A percentile compares a stretch with the other conserved stretches of the same genome.
Conservation (phyloP, 306 rosid genomes). For the Corylus avellana region DNA sequence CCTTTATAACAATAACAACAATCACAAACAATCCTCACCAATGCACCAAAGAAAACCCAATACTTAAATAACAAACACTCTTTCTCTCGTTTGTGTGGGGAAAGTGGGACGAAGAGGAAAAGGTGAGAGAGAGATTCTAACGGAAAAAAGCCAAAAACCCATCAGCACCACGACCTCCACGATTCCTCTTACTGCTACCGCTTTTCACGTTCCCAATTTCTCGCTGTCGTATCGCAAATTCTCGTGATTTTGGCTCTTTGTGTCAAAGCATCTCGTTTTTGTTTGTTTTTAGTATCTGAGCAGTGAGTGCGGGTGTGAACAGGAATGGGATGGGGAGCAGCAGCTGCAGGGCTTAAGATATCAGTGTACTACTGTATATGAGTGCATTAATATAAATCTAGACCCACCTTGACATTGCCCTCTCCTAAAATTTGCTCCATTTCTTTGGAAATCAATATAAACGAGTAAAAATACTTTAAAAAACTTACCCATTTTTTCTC, state of each 20-base stretch:
- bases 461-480: too few species aligned
- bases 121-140: neutral
- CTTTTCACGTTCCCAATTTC: neutral
- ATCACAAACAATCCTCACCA: neutral
- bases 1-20: slow-evolving; percentile 1
- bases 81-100: neutral
- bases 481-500: too few species aligned
- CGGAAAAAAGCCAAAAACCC: neutral
- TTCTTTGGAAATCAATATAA: too few species aligned
- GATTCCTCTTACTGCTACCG: slow-evolving; percentile 6
- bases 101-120: slow-evolving; percentile 5
- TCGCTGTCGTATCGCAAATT: neutral
- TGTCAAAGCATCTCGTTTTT: neutral
- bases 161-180: slow-evolving; percentile 15
- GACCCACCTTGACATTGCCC: too few species aligned
- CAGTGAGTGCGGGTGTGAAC: too few species aligned
- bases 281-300: neutral
- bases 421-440: too few species aligned
- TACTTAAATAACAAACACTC: neutral
- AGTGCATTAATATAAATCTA: too few species aligned
- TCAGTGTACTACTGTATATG: too few species aligned
- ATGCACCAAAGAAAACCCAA: neutral
- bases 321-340: too few species aligned
- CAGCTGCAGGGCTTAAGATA: too few species aligned
- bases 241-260: neutral